Conservation (phyloP, 1,139 yeast species). For the Yamadazyma trypodendri region DNA sequence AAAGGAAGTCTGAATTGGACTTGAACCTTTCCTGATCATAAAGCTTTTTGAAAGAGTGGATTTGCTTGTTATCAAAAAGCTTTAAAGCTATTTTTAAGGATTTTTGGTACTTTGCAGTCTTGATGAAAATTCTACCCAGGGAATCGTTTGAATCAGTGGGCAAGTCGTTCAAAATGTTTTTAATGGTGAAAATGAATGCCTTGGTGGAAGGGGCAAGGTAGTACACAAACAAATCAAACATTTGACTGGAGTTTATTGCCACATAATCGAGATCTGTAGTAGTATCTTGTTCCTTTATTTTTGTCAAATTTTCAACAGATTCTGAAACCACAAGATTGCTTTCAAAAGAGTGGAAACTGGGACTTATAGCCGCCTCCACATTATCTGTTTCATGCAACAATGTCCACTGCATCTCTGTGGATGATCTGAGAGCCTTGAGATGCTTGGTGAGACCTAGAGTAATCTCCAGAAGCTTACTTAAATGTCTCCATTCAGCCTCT, state of each 20-base stretch:
- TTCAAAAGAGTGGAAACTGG: conserved; percentile 20
- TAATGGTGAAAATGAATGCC: conserved; percentile 63
- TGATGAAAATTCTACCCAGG: conserved; percentile 26
- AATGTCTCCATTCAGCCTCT: conserved; percentile 50
- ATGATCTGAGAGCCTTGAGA: conserved; percentile 65
- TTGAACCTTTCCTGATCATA: conserved; percentile 60
- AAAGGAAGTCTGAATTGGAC: conserved; percentile 30
- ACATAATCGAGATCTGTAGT: conserved; percentile 16
- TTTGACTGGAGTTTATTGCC: conserved; percentile 45
- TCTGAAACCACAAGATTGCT: conserved; percentile 22
- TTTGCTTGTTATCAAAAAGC: conserved; percentile 57
- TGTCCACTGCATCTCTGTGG: conserved; percentile 66
- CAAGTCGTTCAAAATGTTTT: conserved; percentile 57
- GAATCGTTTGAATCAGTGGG: conserved; percentile 54
- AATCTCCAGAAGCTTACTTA: conserved; percentile 48
- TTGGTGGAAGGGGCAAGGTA: conserved; percentile 73
- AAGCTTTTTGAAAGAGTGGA: conserved; percentile 53
- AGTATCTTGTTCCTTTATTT: conserved; percentile 13
- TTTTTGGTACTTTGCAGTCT: conserved; percentile 42
- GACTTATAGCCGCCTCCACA: conserved; percentile 1
- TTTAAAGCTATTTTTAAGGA: conserved; percentile 54
- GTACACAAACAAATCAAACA: conserved; percentile 65
- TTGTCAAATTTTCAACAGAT: conserved; percentile 27
- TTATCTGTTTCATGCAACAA: conserved; percentile 33
- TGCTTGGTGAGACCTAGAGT: conserved; percentile 55